Base-by-base conservation (phyloP, 805 yeast genomes). In the Spathaspora passalidarum region DNA sequence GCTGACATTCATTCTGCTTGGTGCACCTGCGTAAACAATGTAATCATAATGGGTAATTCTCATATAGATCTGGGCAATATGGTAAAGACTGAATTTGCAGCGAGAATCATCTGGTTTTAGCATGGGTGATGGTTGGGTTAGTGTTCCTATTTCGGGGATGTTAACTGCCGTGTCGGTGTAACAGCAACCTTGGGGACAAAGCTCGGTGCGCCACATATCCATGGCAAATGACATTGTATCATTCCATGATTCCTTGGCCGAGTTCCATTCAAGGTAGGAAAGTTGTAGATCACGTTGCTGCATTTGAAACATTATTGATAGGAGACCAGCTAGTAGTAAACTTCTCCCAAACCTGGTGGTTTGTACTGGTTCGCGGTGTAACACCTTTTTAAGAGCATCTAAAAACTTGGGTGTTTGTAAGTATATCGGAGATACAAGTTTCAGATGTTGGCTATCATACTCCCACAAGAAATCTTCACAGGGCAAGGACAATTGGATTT, bases 1-100 rank as follows among this genome's bases (percentile, higher is more conserved):
- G 32, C 69, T 70, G 29, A 83, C 88, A 55, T 80, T 86, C 65
- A 61, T 62, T 40, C 66, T 41, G 32, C 61, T 57, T 7, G 66
- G 65, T 7, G 65, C 64, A 1, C 68, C 68, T 34, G 68, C 64
- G 44, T 49, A 63, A 10, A 61, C 56, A 25, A 63, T 61, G 42
- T 56, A 59, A 44, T 63, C 68, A 43, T 63, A 62, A 40, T 63
- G 66, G 10, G 61, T 55, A 11, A 62, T 60, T 37, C 63, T 44
- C 61, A 61, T 55, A 40, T 52, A 59, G 8, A 57, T 57, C 44
- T 62, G 66, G 7, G 64, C 53, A 20, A 62, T 54, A 47, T 61
- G 66, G 43, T 62, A 62, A 8, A 61, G 49, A 23, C 57, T 46
- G 42, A 57, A 53, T 43, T 61, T 61, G 44, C 66, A 61, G 13